Conservation (phyloP, 768 basidiomycete species). For the Mrakia blollopis region DNA sequence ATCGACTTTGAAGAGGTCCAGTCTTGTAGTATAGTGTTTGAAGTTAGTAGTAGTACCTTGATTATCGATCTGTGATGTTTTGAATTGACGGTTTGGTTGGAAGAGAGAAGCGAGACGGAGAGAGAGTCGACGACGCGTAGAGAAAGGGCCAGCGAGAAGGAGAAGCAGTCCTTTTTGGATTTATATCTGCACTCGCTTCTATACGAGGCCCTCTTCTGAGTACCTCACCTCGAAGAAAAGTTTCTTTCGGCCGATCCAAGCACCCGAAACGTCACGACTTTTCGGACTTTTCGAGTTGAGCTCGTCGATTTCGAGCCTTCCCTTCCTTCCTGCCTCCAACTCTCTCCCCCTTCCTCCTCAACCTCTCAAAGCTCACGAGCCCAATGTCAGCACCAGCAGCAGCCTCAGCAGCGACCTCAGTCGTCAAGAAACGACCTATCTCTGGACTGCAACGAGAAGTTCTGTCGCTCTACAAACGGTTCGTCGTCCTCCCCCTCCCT, state of each 20-base stretch:
- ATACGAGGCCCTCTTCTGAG: no score
- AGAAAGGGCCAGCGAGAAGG: no score
- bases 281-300: not conserved
- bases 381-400: no score
- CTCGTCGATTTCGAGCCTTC: not conserved
- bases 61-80: not conserved
- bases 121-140: no score
- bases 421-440: constrained; percentile 2
- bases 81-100: no score
- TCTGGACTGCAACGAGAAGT: constrained; percentile 18
- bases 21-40: not conserved
- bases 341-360: not conserved
- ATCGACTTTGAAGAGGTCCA: not conserved
- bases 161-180: no score
- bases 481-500: not conserved
- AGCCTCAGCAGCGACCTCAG: not conserved
- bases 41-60: not conserved
- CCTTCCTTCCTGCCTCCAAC: no score
- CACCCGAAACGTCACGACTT: not conserved
- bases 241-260: not conserved
- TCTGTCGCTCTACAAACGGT: constrained; percentile 14
- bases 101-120: no score
- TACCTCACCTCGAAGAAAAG: no score
- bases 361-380: not conserved
- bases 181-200: no score